These are phyloP conservation scores for Syzygium syzygioides DNA, from an alignment of 441 rosid genomes.

Conservation along the genomic window DNA sequence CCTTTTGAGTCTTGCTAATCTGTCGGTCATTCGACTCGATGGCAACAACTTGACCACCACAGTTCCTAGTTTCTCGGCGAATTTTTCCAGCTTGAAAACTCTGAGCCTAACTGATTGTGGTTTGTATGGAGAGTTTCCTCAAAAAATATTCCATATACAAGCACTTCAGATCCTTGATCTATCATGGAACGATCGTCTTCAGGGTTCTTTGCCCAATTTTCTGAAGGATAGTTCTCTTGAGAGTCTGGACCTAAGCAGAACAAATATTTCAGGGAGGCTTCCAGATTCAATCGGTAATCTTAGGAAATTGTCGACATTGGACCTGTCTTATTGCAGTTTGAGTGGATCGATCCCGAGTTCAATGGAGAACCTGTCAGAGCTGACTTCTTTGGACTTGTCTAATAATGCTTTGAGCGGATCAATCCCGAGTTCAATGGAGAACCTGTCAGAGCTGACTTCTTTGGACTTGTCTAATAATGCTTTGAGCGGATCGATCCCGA, in stretches of 20 bases:
- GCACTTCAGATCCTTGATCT: not conserved
- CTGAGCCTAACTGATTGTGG: not conserved
- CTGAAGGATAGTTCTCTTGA: constrained; percentile 4
- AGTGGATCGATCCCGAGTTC: not conserved
- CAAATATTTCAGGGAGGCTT: constrained; percentile 18
- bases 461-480: not conserved
- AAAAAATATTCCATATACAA: not conserved
- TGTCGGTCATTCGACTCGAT: not conserved
- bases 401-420: not conserved
- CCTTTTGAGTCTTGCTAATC: not conserved
- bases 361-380: too few species aligned
- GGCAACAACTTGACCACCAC: not conserved
- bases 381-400: too few species aligned
- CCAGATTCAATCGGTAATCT: constrained; percentile 26
- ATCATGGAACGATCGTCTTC: not conserved
- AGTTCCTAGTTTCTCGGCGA: constrained; percentile 1
- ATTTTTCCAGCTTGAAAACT: not conserved
- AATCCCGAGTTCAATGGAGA: not conserved
- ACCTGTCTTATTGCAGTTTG: constrained; percentile 12
- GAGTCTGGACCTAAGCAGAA: not conserved
- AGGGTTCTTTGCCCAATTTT: not conserved
- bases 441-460: fast-evolving
- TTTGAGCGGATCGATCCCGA: too few species aligned
- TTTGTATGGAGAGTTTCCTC: not conserved
- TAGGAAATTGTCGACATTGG: constrained; percentile 8